phyloP scores from a whole-genome alignment of 1,139 yeast genomes.

The Zygoascus hellenicus region DNA sequence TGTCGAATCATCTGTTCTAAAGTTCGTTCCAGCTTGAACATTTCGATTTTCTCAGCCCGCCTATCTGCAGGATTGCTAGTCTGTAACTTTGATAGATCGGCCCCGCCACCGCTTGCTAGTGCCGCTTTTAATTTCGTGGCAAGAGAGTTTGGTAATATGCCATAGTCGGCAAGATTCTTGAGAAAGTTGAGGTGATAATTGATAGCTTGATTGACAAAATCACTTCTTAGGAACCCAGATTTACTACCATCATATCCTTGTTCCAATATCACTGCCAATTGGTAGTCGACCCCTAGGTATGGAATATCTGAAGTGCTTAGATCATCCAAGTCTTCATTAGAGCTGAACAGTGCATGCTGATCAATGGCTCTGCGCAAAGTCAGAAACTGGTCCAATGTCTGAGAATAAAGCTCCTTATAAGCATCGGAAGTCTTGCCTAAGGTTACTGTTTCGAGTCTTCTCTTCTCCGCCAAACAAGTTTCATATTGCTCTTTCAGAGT shows the following conservation, averaged over 20 bases:
- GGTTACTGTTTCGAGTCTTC: not conserved
- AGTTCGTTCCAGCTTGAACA: conserved; percentile 55
- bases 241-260: conserved; percentile 9
- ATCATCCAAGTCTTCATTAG: conserved; percentile 54
- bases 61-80: conserved; percentile 46
- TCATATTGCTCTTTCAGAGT: not conserved
- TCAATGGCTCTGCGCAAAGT: conserved; percentile 24
- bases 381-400: conserved; percentile 13
- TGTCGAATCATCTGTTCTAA: conserved; percentile 35
- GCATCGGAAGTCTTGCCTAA: conserved; percentile 10
- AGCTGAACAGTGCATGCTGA: conserved; percentile 47
- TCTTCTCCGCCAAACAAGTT: conserved; percentile 4
- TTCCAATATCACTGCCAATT: conserved; percentile 38
- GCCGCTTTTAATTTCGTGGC: conserved; percentile 17
- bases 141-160: conserved; percentile 20
- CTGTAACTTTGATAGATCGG: conserved; percentile 28
- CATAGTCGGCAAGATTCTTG: conserved; percentile 22
- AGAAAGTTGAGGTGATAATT: conserved; percentile 25
- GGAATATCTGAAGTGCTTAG: conserved; percentile 49
- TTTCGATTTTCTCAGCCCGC: conserved; percentile 68
- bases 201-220: conserved; percentile 20
- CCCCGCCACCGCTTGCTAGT: conserved; percentile 9
- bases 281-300: conserved; percentile 47
- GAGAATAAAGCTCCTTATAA: conserved; percentile 18
- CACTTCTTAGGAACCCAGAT: conserved; percentile 14